Evolutionary conservation across 2,329 filamentous ascomycete genomes (phyloP).

Genomic region (Penicillium sp.): DNA sequence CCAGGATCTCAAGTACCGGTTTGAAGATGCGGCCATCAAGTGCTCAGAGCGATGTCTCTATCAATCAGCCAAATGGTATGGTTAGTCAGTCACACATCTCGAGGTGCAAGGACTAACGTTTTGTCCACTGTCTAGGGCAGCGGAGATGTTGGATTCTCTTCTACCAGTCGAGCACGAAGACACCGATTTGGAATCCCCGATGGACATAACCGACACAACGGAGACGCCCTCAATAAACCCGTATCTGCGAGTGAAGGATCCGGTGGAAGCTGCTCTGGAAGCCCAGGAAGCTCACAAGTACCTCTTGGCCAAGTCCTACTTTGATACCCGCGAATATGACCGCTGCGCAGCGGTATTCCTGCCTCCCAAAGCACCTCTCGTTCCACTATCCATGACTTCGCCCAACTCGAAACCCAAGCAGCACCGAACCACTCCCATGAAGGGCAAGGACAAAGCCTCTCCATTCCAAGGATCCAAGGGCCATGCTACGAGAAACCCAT

Average conservation of each 20-base stretch:
- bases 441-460: conserved; percentile 58
- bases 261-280: conserved; percentile 69
- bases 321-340: conserved; percentile 92
- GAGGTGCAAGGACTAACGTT: conserved; percentile 10
- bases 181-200: conserved; percentile 55
- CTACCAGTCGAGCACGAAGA: conserved; percentile 54
- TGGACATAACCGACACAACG: conserved; percentile 52
- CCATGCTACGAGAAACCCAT: conserved; percentile 34
- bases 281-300: conserved; percentile 75
- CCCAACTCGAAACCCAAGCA: conserved; percentile 38
- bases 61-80: conserved; percentile 90
- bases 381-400: conserved; percentile 48
- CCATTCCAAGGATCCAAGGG: conserved; percentile 36
- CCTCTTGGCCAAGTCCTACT: conserved; percentile 85
- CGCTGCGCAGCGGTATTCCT: conserved; percentile 86
- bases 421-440: conserved; percentile 41
- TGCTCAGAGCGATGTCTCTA: conserved; percentile 95
- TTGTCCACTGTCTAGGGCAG: conserved; percentile 61
- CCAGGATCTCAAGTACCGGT: conserved; percentile 61
- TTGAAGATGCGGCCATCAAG: conserved; percentile 81
- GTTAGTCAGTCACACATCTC: not conserved
- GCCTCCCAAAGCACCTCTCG: conserved; percentile 69
- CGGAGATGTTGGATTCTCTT: conserved; percentile 84
- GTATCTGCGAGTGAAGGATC: conserved; percentile 55
- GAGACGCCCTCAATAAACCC: conserved; percentile 50